A percentile compares a stretch with the other conserved stretches of the same genome.
These are phyloP conservation scores for Zalaria obscura DNA, from an alignment of 2,329 filamentous ascomycete genomes.

Conservation along the genomic window DNA sequence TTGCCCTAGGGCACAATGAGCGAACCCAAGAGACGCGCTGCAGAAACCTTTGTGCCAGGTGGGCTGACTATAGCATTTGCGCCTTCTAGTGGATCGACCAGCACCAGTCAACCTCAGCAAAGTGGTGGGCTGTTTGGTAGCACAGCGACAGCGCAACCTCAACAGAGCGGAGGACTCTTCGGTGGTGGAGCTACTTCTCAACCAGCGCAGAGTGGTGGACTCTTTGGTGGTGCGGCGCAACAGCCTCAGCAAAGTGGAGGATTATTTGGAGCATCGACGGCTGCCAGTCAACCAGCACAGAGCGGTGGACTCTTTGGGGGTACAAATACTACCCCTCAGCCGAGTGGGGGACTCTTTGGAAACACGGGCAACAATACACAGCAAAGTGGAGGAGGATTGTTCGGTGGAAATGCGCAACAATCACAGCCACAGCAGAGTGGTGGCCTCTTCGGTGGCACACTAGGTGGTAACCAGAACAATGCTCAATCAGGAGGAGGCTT, in stretches of 20 bases:
- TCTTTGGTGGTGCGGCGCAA: slow-evolving; percentile 8
- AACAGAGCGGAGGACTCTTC: neutral
- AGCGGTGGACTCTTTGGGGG: slow-evolving; percentile 5
- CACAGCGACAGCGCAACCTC: neutral
- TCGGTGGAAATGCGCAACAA: slow-evolving; percentile 10
- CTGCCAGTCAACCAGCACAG: slow-evolving; percentile 6
- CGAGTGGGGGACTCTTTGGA: slow-evolving; percentile 9
- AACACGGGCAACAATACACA: slow-evolving; percentile 8
- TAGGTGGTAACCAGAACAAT: slow-evolving; percentile 11
- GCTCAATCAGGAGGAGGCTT: slow-evolving; percentile 14
- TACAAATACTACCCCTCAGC: slow-evolving; percentile 5
- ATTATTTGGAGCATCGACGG: slow-evolving; percentile 5
- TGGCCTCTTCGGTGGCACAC: slow-evolving; percentile 12
- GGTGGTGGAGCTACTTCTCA: neutral
- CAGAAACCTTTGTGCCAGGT: neutral
- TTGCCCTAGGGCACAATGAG: neutral
- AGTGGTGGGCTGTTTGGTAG: slow-evolving; percentile 1
- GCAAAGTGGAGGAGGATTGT: slow-evolving; percentile 11
- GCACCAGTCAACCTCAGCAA: neutral
- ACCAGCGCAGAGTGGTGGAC: slow-evolving; percentile 1
- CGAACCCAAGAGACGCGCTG: neutral
- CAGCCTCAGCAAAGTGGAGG: slow-evolving; percentile 11
- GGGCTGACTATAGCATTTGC: slow-evolving; percentile 1
- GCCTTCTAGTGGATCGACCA: neutral
- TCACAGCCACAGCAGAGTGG: slow-evolving; percentile 10